Evolutionary conservation across 1,284 basidiomycete species (phyloP), one percentile per base, ranked within the genome.

Genomic region (Ustilago tritici): DNA sequence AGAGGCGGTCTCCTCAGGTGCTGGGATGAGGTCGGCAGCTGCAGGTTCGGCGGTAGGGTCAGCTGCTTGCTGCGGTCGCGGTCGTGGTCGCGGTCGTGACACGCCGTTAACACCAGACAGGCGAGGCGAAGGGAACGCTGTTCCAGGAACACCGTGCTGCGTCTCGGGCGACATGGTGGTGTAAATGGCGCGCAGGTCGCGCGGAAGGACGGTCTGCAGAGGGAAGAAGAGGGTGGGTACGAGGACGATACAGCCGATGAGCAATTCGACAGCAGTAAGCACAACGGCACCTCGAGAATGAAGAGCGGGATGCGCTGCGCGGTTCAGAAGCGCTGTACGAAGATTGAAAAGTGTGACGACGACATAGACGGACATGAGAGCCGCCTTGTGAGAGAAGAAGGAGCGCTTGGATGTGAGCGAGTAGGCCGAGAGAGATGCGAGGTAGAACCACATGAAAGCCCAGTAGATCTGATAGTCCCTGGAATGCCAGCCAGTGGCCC

Each of bases 1-100:
- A 17, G 82, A 82, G 2, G 84, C 82, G 12, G 71, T 78, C 41
- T 81, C 79, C 38, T 86, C 84, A 8, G 84, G 84, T 10, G 80
- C 74, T 1, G 82, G 79, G 15, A 77, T 70, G n/a, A 74, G 64
- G 9, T 84, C 61, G 36, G 17, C 40, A 35, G 69, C 43, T 10
- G 61, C 54, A 10, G 61, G 47, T 17, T 62, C 58, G 34, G 55
- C 36, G 28, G 61, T 38, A 17, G 56, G 52, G 3, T 32, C 36
- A 28, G 32, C 47, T 15, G 52, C 35, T 19, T 17, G 31, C 49
- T 65, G 52, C 36, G 36, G 56, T 36, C 31, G 56, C 14, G 23
- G 23, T 36, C 31, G 56, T 10, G 23, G 23, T 23, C 23, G 23
- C 23, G 62, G 62, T 17, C 61, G 52, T 1, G 40, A 43, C 34